phyloP scores from a whole-genome alignment of 208 protist genomes.

The Trypanosomatidae sp. region DNA sequence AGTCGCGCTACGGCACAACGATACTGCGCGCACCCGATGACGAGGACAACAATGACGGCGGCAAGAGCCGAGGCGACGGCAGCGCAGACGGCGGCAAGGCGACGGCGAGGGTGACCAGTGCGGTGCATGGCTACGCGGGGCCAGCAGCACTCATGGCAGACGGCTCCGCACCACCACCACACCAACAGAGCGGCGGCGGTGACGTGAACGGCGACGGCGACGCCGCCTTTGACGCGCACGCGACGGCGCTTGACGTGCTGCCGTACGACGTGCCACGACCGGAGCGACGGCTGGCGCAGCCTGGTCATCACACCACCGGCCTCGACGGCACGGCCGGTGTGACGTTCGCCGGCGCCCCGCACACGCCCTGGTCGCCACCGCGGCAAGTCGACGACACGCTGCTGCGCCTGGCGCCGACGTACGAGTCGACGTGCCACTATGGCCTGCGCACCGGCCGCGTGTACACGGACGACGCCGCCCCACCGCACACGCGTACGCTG shows the following conservation, averaged over 20 bases:
- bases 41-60: neutral
- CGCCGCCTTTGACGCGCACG: slow-evolving; percentile 25
- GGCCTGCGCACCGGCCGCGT: slow-evolving; percentile 53
- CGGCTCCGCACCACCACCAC: too few relatives aligned
- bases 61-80: neutral
- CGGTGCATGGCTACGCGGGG: neutral
- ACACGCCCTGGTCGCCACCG: slow-evolving; percentile 35
- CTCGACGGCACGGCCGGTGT: slow-evolving; percentile 29
- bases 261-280: slow-evolving; percentile 37
- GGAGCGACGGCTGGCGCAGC: slow-evolving; percentile 22
- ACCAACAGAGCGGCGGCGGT: neutral
- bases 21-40: slow-evolving; percentile 7
- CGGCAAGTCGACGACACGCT: slow-evolving; percentile 48
- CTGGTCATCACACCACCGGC: slow-evolving; percentile 13
- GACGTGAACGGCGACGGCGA: neutral
- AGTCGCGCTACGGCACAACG: slow-evolving; percentile 63
- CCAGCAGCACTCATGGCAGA: too few relatives aligned
- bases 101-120: neutral
- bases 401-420: slow-evolving; percentile 43
- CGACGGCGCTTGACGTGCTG: slow-evolving; percentile 19
- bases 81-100: neutral
- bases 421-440: slow-evolving; percentile 75
- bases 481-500: slow-evolving; percentile 33
- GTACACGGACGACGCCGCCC: slow-evolving; percentile 60
- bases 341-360: slow-evolving; percentile 33